Conservation (phyloP, 192 early-diverging fungal genomes). For the Mortierella hygrophila region DNA sequence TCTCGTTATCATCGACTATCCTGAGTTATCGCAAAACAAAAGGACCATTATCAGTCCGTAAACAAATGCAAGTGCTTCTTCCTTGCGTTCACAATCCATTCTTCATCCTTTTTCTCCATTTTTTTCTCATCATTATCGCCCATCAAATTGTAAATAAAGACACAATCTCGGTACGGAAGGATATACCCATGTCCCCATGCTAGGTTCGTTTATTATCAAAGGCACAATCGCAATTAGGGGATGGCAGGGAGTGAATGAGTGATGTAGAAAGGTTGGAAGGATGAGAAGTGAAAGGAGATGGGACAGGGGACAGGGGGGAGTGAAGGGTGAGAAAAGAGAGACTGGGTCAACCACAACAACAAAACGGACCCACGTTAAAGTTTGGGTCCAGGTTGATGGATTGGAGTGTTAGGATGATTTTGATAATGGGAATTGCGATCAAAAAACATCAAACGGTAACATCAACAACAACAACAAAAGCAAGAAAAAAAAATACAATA, state of each 20-base stretch:
- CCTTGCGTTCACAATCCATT: too few relatives aligned
- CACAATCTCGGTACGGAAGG: too few relatives aligned
- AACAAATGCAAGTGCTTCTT: neutral
- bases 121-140: too few relatives aligned
- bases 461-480: neutral
- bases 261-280: neutral
- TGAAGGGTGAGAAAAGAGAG: neutral
- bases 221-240: too few relatives aligned
- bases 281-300: neutral
- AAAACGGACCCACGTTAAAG: slow-evolving; percentile 6
- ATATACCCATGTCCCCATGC: too few relatives aligned
- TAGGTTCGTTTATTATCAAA: too few relatives aligned
- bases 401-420: neutral
- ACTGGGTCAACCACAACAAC: neutral
- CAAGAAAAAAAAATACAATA: neutral
- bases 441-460: neutral
- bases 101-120: too few relatives aligned
- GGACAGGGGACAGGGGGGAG: neutral
- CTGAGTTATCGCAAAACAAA: neutral
- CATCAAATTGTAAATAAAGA: too few relatives aligned
- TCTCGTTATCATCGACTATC: neutral
- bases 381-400: neutral
- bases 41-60: neutral
- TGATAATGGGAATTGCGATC: neutral
- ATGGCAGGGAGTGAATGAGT: neutral